A percentile compares a stretch with the other conserved stretches of the same genome.
phyloP scores from a whole-genome alignment of 495 filamentous ascomycete species.

The Aspergillus sclerotiicarbonarius region DNA sequence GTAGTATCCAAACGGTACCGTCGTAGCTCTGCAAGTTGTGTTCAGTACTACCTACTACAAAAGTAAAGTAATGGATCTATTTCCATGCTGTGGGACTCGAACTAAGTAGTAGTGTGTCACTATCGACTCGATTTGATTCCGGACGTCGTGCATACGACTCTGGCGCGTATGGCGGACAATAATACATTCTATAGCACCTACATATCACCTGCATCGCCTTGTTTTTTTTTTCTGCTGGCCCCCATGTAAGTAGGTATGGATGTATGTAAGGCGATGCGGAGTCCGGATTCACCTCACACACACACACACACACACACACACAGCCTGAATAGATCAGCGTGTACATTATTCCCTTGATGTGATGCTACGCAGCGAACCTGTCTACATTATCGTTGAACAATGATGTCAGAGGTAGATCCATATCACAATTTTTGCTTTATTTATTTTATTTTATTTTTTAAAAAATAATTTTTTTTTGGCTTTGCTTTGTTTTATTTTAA shows the following conservation, averaged over 20 bases:
- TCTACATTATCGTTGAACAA: not conserved
- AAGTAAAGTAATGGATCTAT: no score
- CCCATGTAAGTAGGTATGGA: not conserved
- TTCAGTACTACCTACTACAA: not conserved
- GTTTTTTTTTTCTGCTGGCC: not conserved
- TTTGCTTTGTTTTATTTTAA: no score
- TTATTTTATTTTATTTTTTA: not conserved
- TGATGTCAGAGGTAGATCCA: not conserved
- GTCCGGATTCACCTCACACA: not conserved
- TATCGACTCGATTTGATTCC: slow-evolving; percentile 2
- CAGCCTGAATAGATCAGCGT: not conserved
- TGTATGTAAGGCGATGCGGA: not conserved
- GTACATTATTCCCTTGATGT: not conserved
- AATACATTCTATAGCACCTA: not conserved
- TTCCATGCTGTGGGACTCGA: not conserved
- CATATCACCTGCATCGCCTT: not conserved
- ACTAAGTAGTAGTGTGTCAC: slow-evolving; percentile 1
- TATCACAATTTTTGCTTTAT: not conserved
- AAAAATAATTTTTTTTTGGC: no score
- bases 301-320: not conserved
- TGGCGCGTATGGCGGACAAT: slow-evolving; percentile 2
- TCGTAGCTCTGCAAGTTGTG: not conserved
- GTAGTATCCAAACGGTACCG: not conserved
- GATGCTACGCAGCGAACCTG: not conserved
- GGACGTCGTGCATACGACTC: not conserved